Conservation (phyloP, 139 green algal genomes). For the Dunaliella sp. region DNA sequence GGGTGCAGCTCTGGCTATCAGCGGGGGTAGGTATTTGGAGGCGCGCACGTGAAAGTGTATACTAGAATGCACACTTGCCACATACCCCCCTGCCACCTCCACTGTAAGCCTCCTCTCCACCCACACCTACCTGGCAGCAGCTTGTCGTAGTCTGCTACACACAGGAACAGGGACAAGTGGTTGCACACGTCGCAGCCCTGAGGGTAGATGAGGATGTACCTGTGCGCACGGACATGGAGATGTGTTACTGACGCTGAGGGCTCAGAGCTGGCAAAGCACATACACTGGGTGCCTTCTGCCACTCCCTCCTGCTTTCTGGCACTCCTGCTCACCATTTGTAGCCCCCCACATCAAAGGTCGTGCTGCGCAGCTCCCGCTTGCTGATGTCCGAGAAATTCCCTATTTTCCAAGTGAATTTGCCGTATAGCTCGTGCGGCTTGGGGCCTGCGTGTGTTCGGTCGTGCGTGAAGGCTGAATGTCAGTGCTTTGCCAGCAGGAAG, state of each 20-base stretch:
- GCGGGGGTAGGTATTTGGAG: no score
- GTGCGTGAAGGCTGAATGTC: background rate
- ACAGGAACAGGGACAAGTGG: constrained; percentile 97
- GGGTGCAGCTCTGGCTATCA: no score
- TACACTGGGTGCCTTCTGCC: no score
- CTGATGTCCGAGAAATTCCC: constrained; percentile 91
- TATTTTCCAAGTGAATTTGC: constrained; percentile 98
- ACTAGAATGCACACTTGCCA: no score
- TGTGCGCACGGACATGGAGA: constrained; percentile 24
- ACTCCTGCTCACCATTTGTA: constrained; percentile 86
- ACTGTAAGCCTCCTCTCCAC: background rate
- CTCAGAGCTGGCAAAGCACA: no score
- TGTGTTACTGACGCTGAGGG: background rate
- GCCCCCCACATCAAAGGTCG: constrained; percentile 88
- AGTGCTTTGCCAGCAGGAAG: background rate
- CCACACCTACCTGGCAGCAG: constrained; percentile 80
- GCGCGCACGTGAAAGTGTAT: no score
- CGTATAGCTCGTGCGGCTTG: constrained; percentile 83
- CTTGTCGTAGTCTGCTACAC: constrained; percentile 98
- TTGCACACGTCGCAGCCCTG: constrained; percentile 97
- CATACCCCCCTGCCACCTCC: no score
- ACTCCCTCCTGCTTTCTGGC: no score
- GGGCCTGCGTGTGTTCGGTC: constrained; percentile 30
- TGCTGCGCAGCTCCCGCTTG: constrained; percentile 92
- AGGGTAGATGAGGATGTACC: constrained; percentile 97